phyloP scores from a whole-genome alignment of 2,329 filamentous ascomycete genomes.

The Geosmithia putterillii region DNA sequence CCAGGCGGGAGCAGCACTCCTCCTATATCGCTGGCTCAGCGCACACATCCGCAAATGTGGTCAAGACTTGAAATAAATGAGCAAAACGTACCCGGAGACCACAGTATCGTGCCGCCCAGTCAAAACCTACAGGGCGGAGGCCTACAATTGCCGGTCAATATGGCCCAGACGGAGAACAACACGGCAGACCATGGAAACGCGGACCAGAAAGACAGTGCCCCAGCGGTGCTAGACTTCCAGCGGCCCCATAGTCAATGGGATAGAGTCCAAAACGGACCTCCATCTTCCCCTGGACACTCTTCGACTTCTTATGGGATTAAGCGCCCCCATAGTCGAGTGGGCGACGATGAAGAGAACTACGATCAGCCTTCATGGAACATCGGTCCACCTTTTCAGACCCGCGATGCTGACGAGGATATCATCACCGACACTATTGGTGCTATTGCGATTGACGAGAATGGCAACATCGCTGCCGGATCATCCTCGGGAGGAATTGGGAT shows the following conservation, averaged over 20 bases:
- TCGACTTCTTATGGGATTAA: conserved; percentile 18
- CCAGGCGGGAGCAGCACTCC: conserved; percentile 6
- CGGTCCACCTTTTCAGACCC: conserved; percentile 5
- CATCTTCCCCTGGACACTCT: background rate
- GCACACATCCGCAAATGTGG: background rate
- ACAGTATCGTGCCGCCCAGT: background rate
- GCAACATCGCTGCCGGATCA: conserved; percentile 84
- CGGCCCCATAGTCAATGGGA: conserved; percentile 1
- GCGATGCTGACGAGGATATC: conserved; percentile 36
- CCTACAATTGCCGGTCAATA: background rate
- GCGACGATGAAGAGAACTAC: conserved; percentile 2
- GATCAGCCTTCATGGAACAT: conserved; percentile 1
- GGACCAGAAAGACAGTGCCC: background rate
- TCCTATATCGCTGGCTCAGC: conserved; percentile 1
- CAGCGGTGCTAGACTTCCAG: background rate
- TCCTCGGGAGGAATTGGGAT: conserved; percentile 97
- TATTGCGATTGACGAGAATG: conserved; percentile 77
- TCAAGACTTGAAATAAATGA: background rate
- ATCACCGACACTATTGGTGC: conserved; percentile 93
- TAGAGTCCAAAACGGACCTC: background rate
- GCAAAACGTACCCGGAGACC: conserved; percentile 5
- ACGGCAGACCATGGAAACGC: background rate
- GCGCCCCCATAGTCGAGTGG: conserved; percentile 12
- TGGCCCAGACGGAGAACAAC: background rate
- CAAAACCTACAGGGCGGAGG: background rate